Conservation (phyloP, 441 rosid species). For the Bocquillonia castaneifolia region DNA sequence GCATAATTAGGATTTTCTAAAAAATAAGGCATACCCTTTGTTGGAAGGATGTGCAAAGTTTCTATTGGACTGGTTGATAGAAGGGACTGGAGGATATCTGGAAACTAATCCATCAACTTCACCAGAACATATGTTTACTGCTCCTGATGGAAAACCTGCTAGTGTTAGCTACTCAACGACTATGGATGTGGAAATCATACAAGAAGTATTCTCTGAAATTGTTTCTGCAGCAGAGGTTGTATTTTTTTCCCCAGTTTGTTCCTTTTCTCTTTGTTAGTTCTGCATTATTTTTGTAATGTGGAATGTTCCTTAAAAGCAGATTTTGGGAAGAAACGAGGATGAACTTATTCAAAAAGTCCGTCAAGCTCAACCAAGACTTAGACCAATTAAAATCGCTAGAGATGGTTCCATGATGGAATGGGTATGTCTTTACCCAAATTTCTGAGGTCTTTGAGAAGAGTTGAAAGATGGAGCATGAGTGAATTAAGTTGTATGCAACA, state of each 20-base stretch:
- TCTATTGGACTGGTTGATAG: constrained; percentile 90
- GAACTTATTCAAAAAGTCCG: constrained; percentile 49
- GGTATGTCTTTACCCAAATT: too few relatives aligned
- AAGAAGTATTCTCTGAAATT: constrained; percentile 64
- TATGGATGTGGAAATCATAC: constrained; percentile 85
- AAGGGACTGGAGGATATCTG: constrained; percentile 68
- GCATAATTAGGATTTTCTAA: constrained; percentile 60
- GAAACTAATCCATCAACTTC: constrained; percentile 97
- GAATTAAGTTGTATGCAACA: too few relatives aligned
- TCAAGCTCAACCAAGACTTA: constrained; percentile 59
- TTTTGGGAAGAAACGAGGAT: constrained; percentile 55
- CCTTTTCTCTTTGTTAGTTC: not conserved
- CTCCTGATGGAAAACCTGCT: constrained; percentile 78
- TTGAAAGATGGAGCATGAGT: too few relatives aligned
- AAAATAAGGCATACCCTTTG: constrained; percentile 73
- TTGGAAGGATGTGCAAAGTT: constrained; percentile 78
- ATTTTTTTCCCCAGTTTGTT: not conserved
- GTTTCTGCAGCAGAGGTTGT: constrained; percentile 82
- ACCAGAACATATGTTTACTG: constrained; percentile 77
- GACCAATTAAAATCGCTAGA: constrained; percentile 61
- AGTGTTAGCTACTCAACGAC: constrained; percentile 90
- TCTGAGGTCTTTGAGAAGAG: too few relatives aligned
- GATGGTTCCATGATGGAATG: constrained; percentile 97
- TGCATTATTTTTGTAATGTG: not conserved
- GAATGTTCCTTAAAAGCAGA: constrained; percentile 37